Conservation (phyloP, 768 basidiomycete genomes). For the Tremella fuciformis region DNA sequence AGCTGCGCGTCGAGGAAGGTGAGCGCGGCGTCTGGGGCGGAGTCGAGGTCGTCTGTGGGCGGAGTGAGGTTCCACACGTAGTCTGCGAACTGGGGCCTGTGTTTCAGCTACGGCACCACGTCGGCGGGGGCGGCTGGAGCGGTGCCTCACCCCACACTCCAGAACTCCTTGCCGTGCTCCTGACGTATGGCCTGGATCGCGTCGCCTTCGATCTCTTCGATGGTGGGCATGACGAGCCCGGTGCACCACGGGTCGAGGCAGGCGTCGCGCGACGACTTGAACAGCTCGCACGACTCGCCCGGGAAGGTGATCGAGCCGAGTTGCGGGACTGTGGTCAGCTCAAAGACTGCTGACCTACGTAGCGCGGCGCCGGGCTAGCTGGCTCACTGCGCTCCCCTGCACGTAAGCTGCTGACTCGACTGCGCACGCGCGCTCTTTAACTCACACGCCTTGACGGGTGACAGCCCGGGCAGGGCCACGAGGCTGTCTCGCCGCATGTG, state of each 20-base stretch:
- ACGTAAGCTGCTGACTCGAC: background rate
- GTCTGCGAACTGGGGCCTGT: background rate
- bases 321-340: background rate
- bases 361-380: too few species aligned
- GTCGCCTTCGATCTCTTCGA: background rate
- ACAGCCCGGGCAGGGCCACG: background rate
- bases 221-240: background rate
- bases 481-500: background rate
- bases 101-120: background rate
- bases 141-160: constrained; percentile 4
- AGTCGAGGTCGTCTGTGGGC: background rate
- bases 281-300: background rate
- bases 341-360: background rate
- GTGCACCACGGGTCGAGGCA: background rate
- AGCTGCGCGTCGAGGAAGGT: background rate
- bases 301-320: background rate
- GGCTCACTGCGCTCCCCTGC: background rate
- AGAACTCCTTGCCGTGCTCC: background rate
- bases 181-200: background rate
- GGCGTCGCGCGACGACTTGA: background rate
- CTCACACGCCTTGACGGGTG: background rate
- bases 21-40: background rate
- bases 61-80: background rate
- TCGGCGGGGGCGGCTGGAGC: background rate
- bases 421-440: background rate